Percentiles rank a stretch among this genome's conserved stretches.
Conservation (phyloP, 164 flowering plant genomes). For the Amborella trichopoda region DNA sequence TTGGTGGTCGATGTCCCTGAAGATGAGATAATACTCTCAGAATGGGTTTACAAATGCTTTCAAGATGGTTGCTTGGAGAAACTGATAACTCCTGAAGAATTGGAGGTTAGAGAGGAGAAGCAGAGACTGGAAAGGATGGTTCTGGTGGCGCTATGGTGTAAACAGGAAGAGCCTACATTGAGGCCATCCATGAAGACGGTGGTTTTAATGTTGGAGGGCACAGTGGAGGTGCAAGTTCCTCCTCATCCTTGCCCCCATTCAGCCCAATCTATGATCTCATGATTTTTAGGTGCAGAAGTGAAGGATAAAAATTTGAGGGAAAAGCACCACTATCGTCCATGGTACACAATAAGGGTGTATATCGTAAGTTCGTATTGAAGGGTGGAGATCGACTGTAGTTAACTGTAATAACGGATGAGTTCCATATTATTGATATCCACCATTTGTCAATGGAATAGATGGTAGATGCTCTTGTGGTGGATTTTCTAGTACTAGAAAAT, state of each 20-base stretch:
- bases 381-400: too few species aligned
- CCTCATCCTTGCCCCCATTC: conserved; percentile 8
- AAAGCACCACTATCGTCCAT: too few species aligned
- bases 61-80: conserved; percentile 14
- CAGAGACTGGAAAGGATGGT: conserved; percentile 14
- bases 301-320: too few species aligned
- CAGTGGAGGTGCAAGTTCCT: conserved; percentile 11
- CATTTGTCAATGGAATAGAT: too few species aligned
- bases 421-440: too few species aligned
- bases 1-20: conserved; percentile 4
- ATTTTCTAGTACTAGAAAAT: too few species aligned
- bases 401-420: too few species aligned
- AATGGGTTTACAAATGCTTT: conserved; percentile 26
- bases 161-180: conserved; percentile 22
- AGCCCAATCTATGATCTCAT: too few species aligned
- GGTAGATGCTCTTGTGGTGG: too few species aligned
- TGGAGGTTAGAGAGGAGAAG: conserved; percentile 17
- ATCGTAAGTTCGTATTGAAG: too few species aligned
- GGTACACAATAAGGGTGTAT: too few species aligned
- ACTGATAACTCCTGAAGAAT: conserved; percentile 5
- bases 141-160: conserved; percentile 24
- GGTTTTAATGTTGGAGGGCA: conserved; percentile 31
- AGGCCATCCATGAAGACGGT: conserved; percentile 31
- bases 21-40: conserved; percentile 14
- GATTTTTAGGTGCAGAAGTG: too few species aligned